Conservation (phyloP, 2,329 filamentous ascomycete species). For the Allantophomopsis lycopodina region DNA sequence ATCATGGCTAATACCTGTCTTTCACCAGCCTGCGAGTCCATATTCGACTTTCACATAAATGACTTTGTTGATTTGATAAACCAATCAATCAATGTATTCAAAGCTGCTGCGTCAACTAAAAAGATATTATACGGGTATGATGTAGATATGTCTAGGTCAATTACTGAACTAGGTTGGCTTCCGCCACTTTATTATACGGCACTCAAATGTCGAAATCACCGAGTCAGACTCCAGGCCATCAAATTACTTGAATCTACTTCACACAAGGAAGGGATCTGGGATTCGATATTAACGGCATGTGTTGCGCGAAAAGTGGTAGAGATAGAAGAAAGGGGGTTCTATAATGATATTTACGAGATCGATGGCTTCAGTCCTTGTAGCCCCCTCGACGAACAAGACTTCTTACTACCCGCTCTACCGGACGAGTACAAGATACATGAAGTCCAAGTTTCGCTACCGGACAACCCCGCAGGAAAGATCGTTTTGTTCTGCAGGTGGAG, state of each 20-base stretch:
- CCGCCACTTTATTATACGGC: slow-evolving; percentile 30
- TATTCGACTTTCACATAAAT: slow-evolving; percentile 21
- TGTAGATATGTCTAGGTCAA: slow-evolving; percentile 18
- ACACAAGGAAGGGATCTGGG: slow-evolving; percentile 28
- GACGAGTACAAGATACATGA: slow-evolving; percentile 9
- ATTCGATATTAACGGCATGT: slow-evolving; percentile 16
- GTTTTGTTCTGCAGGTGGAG: slow-evolving; percentile 2
- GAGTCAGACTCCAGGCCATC: slow-evolving; percentile 24
- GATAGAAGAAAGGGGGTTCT: slow-evolving; percentile 21
- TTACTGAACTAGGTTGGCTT: slow-evolving; percentile 29
- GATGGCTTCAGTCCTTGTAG: slow-evolving; percentile 5
- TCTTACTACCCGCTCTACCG: slow-evolving; percentile 8
- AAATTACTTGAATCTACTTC: slow-evolving; percentile 15
- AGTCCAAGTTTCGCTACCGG: slow-evolving; percentile 5
- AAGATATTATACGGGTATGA: not conserved
- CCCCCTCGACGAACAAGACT: slow-evolving; percentile 2
- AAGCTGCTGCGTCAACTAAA: not conserved
- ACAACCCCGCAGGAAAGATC: slow-evolving; percentile 1
- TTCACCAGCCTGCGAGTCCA: slow-evolving; percentile 15
- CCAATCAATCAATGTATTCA: slow-evolving; percentile 4
- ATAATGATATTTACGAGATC: slow-evolving; percentile 4
- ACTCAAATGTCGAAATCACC: slow-evolving; percentile 29
- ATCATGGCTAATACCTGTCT: slow-evolving; percentile 27
- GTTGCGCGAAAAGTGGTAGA: slow-evolving; percentile 23
- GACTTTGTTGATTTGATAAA: slow-evolving; percentile 20